These are phyloP conservation scores for Neonectria punicea DNA, from an alignment of 2,329 filamentous ascomycete species.

Conservation along the genomic window DNA sequence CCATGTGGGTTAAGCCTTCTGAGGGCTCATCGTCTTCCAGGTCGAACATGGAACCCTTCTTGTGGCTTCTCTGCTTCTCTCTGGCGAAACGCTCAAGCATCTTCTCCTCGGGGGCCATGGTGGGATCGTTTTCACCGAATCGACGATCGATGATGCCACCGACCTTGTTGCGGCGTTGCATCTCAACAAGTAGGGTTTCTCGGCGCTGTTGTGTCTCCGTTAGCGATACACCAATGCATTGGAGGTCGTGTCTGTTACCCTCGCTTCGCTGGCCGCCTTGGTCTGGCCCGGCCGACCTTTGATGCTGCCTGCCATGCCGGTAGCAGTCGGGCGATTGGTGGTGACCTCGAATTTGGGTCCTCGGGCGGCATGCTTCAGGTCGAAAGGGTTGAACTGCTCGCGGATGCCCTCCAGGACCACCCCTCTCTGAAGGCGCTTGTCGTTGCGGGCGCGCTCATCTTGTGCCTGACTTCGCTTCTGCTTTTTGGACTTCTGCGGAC, in stretches of 20 bases:
- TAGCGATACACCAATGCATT: conserved; percentile 15
- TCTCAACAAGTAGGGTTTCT: conserved; percentile 86
- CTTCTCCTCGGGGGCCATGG: conserved; percentile 92
- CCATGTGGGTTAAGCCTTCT: conserved; percentile 82
- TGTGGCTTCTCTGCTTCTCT: conserved; percentile 84
- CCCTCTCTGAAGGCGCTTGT: conserved; percentile 81
- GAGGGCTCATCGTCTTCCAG: conserved; percentile 79
- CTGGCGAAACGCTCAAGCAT: conserved; percentile 90
- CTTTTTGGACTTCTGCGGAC: conserved; percentile 95
- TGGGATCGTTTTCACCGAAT: conserved; percentile 95
- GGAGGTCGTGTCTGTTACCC: conserved; percentile 58
- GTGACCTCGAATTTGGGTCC: conserved; percentile 89
- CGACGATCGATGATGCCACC: conserved; percentile 92
- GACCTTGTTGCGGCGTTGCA: conserved; percentile 89
- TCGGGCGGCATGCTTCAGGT: conserved; percentile 82
- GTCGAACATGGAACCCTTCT: conserved; percentile 85
- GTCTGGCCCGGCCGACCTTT: conserved; percentile 83
- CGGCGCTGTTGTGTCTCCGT: conserved; percentile 65
- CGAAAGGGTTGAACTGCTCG: conserved; percentile 98
- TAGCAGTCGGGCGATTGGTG: conserved; percentile 67
- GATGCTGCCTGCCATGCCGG: conserved; percentile 66
- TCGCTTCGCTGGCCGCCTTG: conserved; percentile 88
- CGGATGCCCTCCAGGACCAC: conserved; percentile 86
- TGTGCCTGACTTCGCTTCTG: conserved; percentile 81
- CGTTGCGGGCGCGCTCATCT: conserved; percentile 70